Evolutionary conservation across 768 basidiomycete genomes (phyloP).

Genomic region (Pisolithus sp.): DNA sequence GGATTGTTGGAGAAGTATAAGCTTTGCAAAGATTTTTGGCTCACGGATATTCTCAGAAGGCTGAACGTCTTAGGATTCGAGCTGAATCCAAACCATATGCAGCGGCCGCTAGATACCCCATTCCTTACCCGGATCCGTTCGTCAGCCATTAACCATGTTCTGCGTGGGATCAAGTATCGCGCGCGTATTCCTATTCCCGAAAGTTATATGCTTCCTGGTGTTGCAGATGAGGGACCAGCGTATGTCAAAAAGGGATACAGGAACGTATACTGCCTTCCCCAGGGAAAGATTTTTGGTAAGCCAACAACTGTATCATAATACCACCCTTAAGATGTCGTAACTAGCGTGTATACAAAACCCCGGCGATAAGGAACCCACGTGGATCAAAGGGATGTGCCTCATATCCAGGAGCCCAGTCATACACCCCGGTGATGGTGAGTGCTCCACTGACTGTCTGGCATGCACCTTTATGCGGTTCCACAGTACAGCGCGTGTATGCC

Average conservation of each 20-base stretch:
- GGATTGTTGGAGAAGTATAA: conserved; percentile 43
- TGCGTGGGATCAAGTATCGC: conserved; percentile 69
- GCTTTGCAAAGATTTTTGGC: conserved; percentile 40
- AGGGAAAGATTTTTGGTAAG: conserved; percentile 64
- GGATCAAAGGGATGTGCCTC: conserved; percentile 53
- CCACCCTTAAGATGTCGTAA: neutral
- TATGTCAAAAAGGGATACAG: conserved; percentile 44
- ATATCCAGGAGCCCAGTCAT: conserved; percentile 70
- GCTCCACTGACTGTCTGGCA: neutral
- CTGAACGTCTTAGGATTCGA: conserved; percentile 45
- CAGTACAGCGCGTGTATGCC: conserved; percentile 65
- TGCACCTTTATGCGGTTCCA: conserved; percentile 3
- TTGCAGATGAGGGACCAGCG: conserved; percentile 76
- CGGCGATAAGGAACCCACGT: conserved; percentile 42
- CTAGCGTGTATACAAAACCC: conserved; percentile 58
- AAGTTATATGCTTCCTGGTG: conserved; percentile 67
- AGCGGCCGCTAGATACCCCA: conserved; percentile 40
- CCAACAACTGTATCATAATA: neutral
- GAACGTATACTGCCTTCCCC: conserved; percentile 48
- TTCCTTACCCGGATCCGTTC: conserved; percentile 56
- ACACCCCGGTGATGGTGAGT: conserved; percentile 68
- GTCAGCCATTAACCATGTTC: conserved; percentile 54
- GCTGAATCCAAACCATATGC: conserved; percentile 31
- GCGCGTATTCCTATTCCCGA: conserved; percentile 69
- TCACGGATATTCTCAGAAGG: conserved; percentile 46